Percentiles rank a stretch among this genome's conserved stretches.
Conservation (phyloP, 2,329 filamentous ascomycete genomes). For the Beauveria medogensis region DNA sequence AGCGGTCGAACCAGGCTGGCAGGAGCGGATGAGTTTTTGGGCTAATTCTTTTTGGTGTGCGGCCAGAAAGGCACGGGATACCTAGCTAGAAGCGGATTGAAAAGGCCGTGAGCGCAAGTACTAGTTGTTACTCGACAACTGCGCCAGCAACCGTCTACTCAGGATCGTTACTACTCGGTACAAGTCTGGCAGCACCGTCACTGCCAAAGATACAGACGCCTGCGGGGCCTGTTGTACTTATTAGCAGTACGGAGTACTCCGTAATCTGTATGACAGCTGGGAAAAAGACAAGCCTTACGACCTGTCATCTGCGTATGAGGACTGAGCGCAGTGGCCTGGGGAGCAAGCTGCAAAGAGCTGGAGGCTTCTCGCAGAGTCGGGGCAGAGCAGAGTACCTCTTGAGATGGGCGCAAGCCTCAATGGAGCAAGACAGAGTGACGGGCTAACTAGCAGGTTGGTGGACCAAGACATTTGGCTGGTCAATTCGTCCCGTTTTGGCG, state of each 20-base stretch:
- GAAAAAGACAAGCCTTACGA: conserved; percentile 1
- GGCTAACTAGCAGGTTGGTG: not conserved
- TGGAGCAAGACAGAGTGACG: conserved; percentile 1
- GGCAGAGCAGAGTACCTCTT: not conserved
- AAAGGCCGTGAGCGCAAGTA: not conserved
- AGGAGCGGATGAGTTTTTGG: not conserved
- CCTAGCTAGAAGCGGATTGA: not conserved
- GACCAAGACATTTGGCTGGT: conserved; percentile 9
- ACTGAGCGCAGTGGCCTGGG: not conserved
- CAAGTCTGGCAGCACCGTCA: not conserved
- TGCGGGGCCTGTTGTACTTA: not conserved
- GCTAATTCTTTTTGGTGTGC: not conserved
- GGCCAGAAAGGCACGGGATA: not conserved
- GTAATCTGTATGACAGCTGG: not conserved
- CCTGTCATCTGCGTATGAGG: conserved; percentile 11
- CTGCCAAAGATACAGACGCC: not conserved
- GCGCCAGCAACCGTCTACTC: not conserved
- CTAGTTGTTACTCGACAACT: not conserved
- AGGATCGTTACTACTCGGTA: too few species aligned
- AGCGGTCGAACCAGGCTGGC: not conserved
- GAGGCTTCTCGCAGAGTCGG: not conserved
- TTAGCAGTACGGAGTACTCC: too few species aligned
- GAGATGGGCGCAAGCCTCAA: not conserved
- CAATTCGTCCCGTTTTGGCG: conserved; percentile 3
- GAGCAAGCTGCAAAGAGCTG: not conserved